Evolutionary conservation across 140 eudicot genomes (phyloP), one percentile per base, ranked within the genome.

Genomic region (Flaveria floridana): DNA sequence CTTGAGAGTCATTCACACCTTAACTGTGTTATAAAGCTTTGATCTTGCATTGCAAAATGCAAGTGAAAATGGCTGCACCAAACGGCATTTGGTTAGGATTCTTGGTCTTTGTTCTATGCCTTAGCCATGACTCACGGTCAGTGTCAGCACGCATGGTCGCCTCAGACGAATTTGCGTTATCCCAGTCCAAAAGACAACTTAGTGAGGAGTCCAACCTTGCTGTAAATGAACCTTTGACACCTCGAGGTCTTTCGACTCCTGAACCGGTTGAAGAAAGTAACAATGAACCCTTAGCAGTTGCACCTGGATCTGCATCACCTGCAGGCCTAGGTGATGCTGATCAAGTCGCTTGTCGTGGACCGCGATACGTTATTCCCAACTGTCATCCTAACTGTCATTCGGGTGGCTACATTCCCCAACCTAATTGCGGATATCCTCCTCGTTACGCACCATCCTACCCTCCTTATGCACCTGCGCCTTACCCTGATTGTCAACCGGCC

Each of bases 51-150:
- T 12, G 30, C 59, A 73, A 72, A 64, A 72, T 41, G 20, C 74
- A 79, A 78, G 7, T 48, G 39, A 72, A 53, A 21, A 79, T 79
- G 82, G 82, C 69, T 72, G 48, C 78, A 72, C 74, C 55, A 2
- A 65, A 13, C 14, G 44, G 46, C 51, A 6, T 65, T 50, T 37
- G 39, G 16, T 3, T 79, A 25, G 75, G 69, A 72, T 79, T 79
- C 79, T 42, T 79, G 50, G 42, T 78, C 58, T 50, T 78, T 62
- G 68, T 65, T 61, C 73, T 79, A 10, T 72, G 68, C 13, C 48
- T 71, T 25, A 63, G 50, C 26, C 53, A 78, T 71, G 71, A 52
- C 64, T 68, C 75, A 67, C 8, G 28, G 75, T 76, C 73, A 14
- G 47, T 26, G 4, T 39, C 34, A 4, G 83, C 83, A 4, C 83